A percentile compares a stretch with the other conserved stretches of the same genome.
Conservation (phyloP, 2,329 filamentous ascomycete genomes). For the Alternaria incomplexa region DNA sequence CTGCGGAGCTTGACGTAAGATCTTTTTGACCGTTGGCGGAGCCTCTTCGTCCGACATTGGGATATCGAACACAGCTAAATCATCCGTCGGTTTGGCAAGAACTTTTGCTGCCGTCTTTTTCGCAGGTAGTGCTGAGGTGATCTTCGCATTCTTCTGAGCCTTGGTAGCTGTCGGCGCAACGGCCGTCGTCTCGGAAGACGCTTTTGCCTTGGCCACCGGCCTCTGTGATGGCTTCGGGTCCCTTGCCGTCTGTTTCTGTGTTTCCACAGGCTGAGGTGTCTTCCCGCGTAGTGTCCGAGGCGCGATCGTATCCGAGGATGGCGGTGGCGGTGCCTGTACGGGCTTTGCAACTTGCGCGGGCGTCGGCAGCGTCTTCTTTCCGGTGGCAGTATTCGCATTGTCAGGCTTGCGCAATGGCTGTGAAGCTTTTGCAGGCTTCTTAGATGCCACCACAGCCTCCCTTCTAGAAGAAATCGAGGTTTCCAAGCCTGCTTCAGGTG, state of each 20-base stretch:
- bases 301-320: neutral
- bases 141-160: constrained; percentile 10
- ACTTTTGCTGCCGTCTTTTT: constrained; percentile 11
- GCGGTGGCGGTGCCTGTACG: neutral
- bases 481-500: constrained; percentile 14
- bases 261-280: constrained; percentile 15
- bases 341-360: constrained; percentile 6
- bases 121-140: neutral
- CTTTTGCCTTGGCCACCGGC: constrained; percentile 17
- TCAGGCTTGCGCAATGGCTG: constrained; percentile 18
- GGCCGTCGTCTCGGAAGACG: constrained; percentile 20
- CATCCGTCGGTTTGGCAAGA: constrained; percentile 2
- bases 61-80: constrained; percentile 32
- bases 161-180: constrained; percentile 12
- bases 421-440: constrained; percentile 4
- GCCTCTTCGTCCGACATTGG: constrained; percentile 36
- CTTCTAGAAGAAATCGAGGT: constrained; percentile 16
- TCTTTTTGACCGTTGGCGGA: constrained; percentile 20
- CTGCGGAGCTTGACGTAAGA: constrained; percentile 18
- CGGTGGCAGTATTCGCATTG: constrained; percentile 6
- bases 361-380: constrained; percentile 9
- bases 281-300: constrained; percentile 12
- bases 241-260: neutral
- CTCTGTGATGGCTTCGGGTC: constrained; percentile 2
- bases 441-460: neutral